phyloP scores from a whole-genome alignment of 148 eudicot genomes.

The Polygonum maritimum region DNA sequence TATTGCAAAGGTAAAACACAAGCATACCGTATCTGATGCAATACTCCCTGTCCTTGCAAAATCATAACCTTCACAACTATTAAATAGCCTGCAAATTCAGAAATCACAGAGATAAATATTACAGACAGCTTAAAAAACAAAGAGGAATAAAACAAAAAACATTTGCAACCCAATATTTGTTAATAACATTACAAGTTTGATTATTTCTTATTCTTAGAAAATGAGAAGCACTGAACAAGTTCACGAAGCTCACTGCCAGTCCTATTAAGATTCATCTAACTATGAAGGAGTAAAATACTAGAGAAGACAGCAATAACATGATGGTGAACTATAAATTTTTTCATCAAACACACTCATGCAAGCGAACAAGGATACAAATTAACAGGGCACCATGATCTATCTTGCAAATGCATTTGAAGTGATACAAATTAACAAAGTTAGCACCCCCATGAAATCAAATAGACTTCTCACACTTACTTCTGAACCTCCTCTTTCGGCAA shows the following conservation, averaged over 20 bases:
- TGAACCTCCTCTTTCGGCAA: conserved; percentile 67
- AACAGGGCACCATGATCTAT: not conserved
- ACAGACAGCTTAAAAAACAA: not conserved
- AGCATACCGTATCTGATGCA: conserved; percentile 57
- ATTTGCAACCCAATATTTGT: not conserved
- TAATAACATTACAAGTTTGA: not conserved
- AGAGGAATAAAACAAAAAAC: not conserved
- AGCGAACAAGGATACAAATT: not conserved
- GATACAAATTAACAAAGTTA: not conserved
- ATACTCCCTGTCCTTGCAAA: conserved; percentile 82
- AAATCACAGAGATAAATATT: not conserved
- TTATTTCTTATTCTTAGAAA: not conserved
- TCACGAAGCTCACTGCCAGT: not conserved
- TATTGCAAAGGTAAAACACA: not conserved
- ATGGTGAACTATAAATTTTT: not conserved
- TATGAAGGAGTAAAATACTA: no score
- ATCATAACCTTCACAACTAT: conserved; percentile 64
- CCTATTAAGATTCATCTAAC: not conserved
- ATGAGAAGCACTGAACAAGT: not conserved
- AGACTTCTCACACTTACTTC: conserved; percentile 31
- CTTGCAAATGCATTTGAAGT: not conserved
- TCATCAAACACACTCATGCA: not conserved
- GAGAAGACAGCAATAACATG: not conserved
- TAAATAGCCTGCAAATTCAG: conserved; percentile 46
- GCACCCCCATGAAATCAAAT: not conserved